These are phyloP conservation scores for Colletotrichum chrysophilum DNA, from an alignment of 2,329 filamentous ascomycete genomes.

Conservation along the genomic window DNA sequence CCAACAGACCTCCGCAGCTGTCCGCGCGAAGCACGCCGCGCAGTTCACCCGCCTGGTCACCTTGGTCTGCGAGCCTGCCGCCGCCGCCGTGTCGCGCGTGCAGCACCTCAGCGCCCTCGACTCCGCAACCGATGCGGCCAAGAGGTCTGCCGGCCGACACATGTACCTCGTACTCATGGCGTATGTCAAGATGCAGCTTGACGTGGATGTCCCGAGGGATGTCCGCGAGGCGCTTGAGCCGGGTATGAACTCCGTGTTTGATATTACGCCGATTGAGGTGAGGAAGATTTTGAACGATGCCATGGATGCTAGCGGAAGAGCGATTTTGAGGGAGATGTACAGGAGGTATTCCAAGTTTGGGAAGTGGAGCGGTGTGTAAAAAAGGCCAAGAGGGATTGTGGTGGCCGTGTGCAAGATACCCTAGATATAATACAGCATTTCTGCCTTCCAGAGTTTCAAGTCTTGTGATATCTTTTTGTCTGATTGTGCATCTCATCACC, in stretches of 20 bases:
- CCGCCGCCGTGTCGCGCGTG: constrained; percentile 56
- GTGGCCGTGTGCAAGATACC: constrained; percentile 14
- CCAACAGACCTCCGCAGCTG: constrained; percentile 1
- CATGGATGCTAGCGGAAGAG: constrained; percentile 64
- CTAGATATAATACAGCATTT: constrained; percentile 7
- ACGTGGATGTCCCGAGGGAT: constrained; percentile 53
- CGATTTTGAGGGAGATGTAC: constrained; percentile 63
- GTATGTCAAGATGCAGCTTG: constrained; percentile 67
- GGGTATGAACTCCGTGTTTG: constrained; percentile 63
- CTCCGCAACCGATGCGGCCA: constrained; percentile 65
- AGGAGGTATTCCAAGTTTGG: constrained; percentile 66
- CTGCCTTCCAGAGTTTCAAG: neutral
- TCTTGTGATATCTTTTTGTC: too few relatives aligned
- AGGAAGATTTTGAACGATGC: constrained; percentile 64
- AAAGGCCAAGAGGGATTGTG: neutral
- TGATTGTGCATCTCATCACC: neutral
- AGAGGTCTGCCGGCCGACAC: constrained; percentile 64
- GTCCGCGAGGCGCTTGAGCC: constrained; percentile 62
- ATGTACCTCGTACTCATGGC: constrained; percentile 66
- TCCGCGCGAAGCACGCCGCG: constrained; percentile 50
- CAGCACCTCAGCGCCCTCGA: constrained; percentile 54
- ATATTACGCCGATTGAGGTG: constrained; percentile 60
- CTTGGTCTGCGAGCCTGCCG: constrained; percentile 64
- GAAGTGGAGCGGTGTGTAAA: constrained; percentile 65
- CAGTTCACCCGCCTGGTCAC: constrained; percentile 61